phyloP scores from a whole-genome alignment of 345 rosid species.

The Odontarrhena argentea region DNA sequence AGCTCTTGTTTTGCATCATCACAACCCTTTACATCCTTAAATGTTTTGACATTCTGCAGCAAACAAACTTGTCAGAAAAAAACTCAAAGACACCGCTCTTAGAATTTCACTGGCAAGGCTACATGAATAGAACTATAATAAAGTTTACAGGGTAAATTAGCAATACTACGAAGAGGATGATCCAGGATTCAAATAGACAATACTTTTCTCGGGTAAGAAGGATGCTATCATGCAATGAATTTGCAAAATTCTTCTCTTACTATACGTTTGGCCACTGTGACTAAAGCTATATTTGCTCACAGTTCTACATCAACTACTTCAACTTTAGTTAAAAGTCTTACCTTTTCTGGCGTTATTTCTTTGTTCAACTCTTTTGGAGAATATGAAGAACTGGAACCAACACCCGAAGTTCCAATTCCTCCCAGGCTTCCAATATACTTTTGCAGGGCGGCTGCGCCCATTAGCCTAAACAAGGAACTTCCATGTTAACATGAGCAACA shows the following conservation, averaged over 20 bases:
- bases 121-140: slow-evolving; percentile 21
- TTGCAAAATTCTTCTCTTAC: slow-evolving; percentile 8
- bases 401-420: slow-evolving; percentile 96
- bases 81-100: background rate
- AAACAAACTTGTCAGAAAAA: slow-evolving; percentile 39
- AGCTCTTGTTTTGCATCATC: slow-evolving; percentile 99
- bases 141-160: slow-evolving; percentile 1
- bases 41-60: slow-evolving; percentile 91
- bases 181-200: background rate
- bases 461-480: slow-evolving; percentile 58
- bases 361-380: slow-evolving; percentile 85
- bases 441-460: slow-evolving; percentile 97
- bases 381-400: slow-evolving; percentile 95
- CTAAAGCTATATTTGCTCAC: background rate
- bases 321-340: slow-evolving; percentile 23
- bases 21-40: slow-evolving; percentile 99
- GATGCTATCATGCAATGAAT: slow-evolving; percentile 24
- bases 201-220: slow-evolving; percentile 1
- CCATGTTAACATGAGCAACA: slow-evolving; percentile 26
- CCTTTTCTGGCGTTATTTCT: slow-evolving; percentile 97
- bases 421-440: slow-evolving; percentile 93
- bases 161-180: background rate
- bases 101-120: background rate
- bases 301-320: slow-evolving; percentile 9
- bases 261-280: slow-evolving; percentile 6